Evolutionary conservation across 139 green algal genomes (phyloP), one percentile per base, ranked within the genome.

Genomic region (Tetradesmus lagerheimii): DNA sequence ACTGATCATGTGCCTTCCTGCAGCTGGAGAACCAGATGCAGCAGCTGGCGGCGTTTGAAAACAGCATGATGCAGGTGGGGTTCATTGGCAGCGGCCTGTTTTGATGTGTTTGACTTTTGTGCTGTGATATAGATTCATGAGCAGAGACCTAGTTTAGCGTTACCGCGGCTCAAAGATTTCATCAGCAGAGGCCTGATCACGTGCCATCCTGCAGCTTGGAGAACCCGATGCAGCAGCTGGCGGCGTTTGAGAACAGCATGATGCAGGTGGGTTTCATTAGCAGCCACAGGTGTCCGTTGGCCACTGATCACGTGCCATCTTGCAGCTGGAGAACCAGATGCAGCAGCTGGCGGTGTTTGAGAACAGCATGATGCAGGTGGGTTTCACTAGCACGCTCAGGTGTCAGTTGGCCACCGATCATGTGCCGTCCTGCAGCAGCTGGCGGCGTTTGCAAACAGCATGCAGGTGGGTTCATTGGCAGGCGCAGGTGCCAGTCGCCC

Each of bases 361-460:
- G 39, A 35, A 18, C 37, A 87, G 75, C 16, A 64, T 86, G 50
- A 80, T 90, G 86, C 4, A 84, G 89, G 89, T 92, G 88, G 38
- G 66, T 3, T 27, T n/a, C n/a, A n/a, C n/a, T n/a, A n/a, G n/a
- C n/a, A n/a, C n/a, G n/a, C n/a, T n/a, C n/a, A n/a, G n/a, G n/a
- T n/a, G n/a, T n/a, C n/a, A n/a, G n/a, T n/a, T n/a, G n/a, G n/a
- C n/a, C n/a, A n/a, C n/a, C n/a, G n/a, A n/a, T n/a, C n/a, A n/a
- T 31, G 20, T 9, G 25, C 1, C 31, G 31, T n/a, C 27, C 5
- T n/a, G 11, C 25, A 5, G 25, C 66, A 37, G 66, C 11, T 31
- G 27, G 11, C 5, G 6, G 82, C 91, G 96, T 66, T 89, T 96
- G 89, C n/a, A n/a, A 95, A 97, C 76, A 96, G 94, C 85, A 90